These are phyloP conservation scores for Wallacemonas sp. DNA, from an alignment of 208 protist species.

Conservation along the genomic window DNA sequence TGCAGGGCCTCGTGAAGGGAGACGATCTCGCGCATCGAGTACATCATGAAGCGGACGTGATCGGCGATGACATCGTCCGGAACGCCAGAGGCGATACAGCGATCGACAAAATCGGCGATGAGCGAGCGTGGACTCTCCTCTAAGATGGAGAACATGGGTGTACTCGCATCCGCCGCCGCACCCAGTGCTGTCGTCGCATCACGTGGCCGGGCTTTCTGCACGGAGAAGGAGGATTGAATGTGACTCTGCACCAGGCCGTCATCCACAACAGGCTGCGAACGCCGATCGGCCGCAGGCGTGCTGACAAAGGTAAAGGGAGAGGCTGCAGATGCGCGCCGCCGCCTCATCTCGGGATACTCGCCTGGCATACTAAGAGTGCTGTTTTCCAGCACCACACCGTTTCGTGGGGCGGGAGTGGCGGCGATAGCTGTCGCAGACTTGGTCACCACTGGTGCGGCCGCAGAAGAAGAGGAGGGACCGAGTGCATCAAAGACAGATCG, in stretches of 20 bases:
- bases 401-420: not conserved
- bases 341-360: no score
- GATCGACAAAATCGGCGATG: constrained; percentile 78
- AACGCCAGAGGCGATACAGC: constrained; percentile 49
- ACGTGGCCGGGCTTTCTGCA: not conserved
- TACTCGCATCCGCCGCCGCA: not conserved
- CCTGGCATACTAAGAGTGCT: constrained; percentile 19
- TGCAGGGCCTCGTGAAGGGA: constrained; percentile 62
- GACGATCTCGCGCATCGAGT: constrained; percentile 69
- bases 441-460: no score
- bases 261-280: no score
- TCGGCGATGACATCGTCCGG: constrained; percentile 71
- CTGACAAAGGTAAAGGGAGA: not conserved
- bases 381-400: constrained; percentile 29
- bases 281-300: no score
- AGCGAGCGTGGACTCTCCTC: constrained; percentile 28
- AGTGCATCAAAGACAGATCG: not conserved
- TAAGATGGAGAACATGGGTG: constrained; percentile 2
- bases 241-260: not conserved
- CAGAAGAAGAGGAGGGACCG: not conserved
- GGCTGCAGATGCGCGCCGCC: not conserved
- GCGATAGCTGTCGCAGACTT: no score
- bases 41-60: constrained; percentile 78
- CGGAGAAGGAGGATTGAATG: not conserved
- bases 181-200: not conserved